These are phyloP conservation scores for Pyricularia grisea DNA, from an alignment of 2,329 filamentous ascomycete species.

Conservation along the genomic window DNA sequence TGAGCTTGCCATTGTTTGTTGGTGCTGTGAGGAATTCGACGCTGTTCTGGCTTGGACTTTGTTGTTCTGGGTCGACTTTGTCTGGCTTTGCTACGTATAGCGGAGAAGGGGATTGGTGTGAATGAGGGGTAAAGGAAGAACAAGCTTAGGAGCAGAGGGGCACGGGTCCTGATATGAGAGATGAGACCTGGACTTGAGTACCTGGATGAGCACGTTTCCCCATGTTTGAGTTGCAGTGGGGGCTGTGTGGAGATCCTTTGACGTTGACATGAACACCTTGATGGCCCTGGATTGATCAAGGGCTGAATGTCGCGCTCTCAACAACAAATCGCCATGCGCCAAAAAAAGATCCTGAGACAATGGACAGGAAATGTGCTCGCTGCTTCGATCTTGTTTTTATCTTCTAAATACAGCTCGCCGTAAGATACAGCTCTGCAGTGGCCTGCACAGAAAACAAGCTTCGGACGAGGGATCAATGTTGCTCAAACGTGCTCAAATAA, in stretches of 20 bases:
- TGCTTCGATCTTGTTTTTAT: not conserved
- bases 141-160: not conserved
- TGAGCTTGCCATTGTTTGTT: constrained; percentile 1
- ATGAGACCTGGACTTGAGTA: not conserved
- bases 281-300: not conserved
- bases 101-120: not conserved
- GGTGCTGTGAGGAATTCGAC: not conserved
- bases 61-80: not conserved
- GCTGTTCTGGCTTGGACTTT: not conserved
- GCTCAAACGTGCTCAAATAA: constrained; percentile 3
- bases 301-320: not conserved
- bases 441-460: not conserved
- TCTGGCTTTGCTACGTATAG: not conserved
- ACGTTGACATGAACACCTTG: not conserved
- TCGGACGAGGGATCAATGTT: not conserved
- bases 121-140: not conserved
- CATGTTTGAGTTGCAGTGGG: not conserved
- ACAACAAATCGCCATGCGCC: not conserved
- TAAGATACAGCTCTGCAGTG: not conserved
- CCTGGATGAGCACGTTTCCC: not conserved
- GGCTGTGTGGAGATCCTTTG: not conserved
- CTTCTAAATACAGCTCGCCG: not conserved
- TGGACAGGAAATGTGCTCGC: not conserved
- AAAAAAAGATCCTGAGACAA: not conserved
- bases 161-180: not conserved